Evolutionary conservation across 768 basidiomycete species (phyloP), one percentile per base, ranked within the genome.

Genomic region (Rhizopogon vesiculosus): DNA sequence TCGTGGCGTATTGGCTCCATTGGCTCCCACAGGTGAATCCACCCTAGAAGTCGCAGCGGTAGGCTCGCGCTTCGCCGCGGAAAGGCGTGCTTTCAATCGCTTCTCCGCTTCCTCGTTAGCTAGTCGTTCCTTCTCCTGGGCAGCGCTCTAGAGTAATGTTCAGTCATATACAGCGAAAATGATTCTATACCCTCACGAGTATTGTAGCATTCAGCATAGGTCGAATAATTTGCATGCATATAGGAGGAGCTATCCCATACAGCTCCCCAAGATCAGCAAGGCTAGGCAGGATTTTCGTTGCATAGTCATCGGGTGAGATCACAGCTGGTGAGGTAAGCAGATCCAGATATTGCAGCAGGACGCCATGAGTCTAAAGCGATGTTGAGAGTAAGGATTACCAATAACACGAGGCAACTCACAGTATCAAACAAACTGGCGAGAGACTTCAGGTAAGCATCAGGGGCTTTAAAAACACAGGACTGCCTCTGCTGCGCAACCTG

Each of bases 201-300:
- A 91, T 72, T 29, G 77, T 72, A 8, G 74, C 73, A 59, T 89
- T 83, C 43, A 91, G 75, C 53, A 89, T 85, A 13, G 96, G 94
- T 15, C 97, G 84, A 40, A 92, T 81, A 55, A 98, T 87, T 66
- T 95, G 93, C 91, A 98, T 97, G 52, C 93, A 92, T 54, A 97
- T 86, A 12, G 90, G 83, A 39, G 89, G 84, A 56, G 86, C 84
- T 44, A 99, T 83, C 7, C 88, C 90, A 69, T 89, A 98, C 40
- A 78, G 77, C 51, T 80, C 76, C 51, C 85, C 85, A 8, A 98
- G 79, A 29, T 91, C 87, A 2, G 74, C 72, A 9, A 97, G 74
- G 16, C 89, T 73, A 5, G 96, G 95, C 6, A 95, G 72, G 22
- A 92, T 75, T 62, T 80, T 83, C 42, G 78, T 78, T 16, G 86